Base-by-base conservation (phyloP, 2,329 filamentous ascomycete species). In the Ophiocordyceps camponoti-saundersi region DNA sequence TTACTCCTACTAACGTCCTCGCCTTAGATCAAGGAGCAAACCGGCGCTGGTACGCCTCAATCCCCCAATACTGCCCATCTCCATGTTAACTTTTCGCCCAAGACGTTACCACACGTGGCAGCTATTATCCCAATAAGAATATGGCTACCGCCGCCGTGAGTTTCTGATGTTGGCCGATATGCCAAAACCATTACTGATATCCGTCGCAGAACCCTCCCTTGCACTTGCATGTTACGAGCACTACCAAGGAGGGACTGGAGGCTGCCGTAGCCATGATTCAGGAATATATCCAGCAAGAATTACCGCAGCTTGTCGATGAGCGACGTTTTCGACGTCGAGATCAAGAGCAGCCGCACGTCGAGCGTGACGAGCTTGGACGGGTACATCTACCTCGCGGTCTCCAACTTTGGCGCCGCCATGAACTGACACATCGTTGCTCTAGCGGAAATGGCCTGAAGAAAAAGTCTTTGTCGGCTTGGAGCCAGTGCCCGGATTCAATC, bases 401-500 rank as follows among this genome's bases (percentile, higher is more conserved):
- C n/a, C n/a, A n/a, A n/a, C n/a, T n/a, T n/a, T n/a, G n/a, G n/a
- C n/a, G n/a, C n/a, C n/a, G n/a, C n/a, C n/a, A 18, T 22, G 18
- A 10, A 12, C 34, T 42, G 39, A 46, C 39, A n/a, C 10, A 11
- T n/a, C 23, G 13, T 15, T 23, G 7, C 16, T 42, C n/a, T 54
- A 94, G 87, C 87, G 89, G 55, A 98, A 96, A 85, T 98, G 92
- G 92, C 90, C 92, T 1, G 92, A 96, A 60, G 88, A 95, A 66
- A 87, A 85, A 57, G 94, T 98, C 45, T 82, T 87, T 1, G 89
- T 98, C 55, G 79, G 80, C 51, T 79, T 98, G 48, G 92, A 96
- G 55, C 85, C 90, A 0, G 79, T 96, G 46, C 86, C 82, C 22
- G 92, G 92, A 20, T 98, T 98, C 68, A 98, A 98, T 59, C 71